Conservation (phyloP, 176 grass and related monocot species). For the Oryza australiensis region DNA sequence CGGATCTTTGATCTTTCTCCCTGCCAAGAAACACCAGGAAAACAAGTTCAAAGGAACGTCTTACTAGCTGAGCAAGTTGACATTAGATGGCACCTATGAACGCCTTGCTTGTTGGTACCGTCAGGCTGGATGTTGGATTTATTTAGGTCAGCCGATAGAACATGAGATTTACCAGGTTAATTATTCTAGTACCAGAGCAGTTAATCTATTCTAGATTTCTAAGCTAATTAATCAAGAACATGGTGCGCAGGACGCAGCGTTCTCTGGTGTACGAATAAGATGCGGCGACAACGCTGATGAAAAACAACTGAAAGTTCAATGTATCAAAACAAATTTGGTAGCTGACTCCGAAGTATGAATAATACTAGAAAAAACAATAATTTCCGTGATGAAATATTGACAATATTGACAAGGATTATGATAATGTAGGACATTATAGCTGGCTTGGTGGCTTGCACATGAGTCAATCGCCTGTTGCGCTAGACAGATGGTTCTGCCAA, state of each 20-base stretch:
- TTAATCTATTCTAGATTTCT: background rate
- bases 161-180: background rate
- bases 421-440: background rate
- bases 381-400: background rate
- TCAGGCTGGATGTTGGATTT: background rate
- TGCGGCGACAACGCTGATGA: background rate
- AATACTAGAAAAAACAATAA: background rate
- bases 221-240: background rate
- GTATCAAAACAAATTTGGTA: background rate
- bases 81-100: background rate
- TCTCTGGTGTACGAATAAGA: background rate
- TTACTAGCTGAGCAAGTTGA: background rate
- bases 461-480: background rate
- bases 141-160: background rate
- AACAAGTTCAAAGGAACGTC: background rate
- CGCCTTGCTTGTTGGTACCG: background rate
- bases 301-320: conserved; percentile 34
- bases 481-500: background rate
- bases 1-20: conserved; percentile 20
- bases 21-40: background rate
- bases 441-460: conserved; percentile 14
- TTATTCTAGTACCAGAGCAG: background rate
- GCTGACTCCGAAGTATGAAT: background rate
- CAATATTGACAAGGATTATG: background rate
- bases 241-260: background rate